These are phyloP conservation scores for Backusella luteola DNA, from an alignment of 192 early-diverging fungal species.

Conservation along the genomic window DNA sequence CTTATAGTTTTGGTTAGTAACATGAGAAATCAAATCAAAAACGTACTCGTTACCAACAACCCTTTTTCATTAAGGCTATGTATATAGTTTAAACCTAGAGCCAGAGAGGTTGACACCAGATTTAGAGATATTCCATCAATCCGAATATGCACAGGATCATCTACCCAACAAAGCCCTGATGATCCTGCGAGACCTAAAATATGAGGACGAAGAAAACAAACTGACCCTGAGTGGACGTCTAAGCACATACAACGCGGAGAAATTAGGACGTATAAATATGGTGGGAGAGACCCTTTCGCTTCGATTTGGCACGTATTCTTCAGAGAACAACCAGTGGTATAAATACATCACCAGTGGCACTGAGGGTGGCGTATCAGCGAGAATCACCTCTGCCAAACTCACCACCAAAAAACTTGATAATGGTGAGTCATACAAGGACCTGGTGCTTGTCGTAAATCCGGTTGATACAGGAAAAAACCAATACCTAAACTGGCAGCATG, in stretches of 20 bases:
- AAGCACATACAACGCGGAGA: not conserved
- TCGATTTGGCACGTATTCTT: slow-evolving; percentile 1
- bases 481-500: not conserved
- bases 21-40: not conserved
- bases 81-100: not conserved
- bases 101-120: not conserved
- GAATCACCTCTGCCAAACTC: not conserved
- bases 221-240: not conserved
- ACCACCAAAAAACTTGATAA: not conserved
- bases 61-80: not conserved
- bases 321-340: not conserved
- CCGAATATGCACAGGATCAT: not conserved
- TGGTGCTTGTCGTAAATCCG: not conserved
- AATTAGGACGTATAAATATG: not conserved
- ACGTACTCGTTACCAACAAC: not conserved
- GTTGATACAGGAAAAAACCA: not conserved
- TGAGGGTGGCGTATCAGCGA: not conserved
- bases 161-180: not conserved
- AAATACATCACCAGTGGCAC: not conserved
- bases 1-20: not conserved
- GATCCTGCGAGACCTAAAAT: not conserved
- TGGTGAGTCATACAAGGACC: not conserved
- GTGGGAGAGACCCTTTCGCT: not conserved
- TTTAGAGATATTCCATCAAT: not conserved
- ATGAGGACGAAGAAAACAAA: not conserved